A percentile compares a stretch with the other conserved stretches of the same genome.
These are phyloP conservation scores for Mediolabrus comicus DNA, from an alignment of 108 stramenopile genomes.

Conservation along the genomic window DNA sequence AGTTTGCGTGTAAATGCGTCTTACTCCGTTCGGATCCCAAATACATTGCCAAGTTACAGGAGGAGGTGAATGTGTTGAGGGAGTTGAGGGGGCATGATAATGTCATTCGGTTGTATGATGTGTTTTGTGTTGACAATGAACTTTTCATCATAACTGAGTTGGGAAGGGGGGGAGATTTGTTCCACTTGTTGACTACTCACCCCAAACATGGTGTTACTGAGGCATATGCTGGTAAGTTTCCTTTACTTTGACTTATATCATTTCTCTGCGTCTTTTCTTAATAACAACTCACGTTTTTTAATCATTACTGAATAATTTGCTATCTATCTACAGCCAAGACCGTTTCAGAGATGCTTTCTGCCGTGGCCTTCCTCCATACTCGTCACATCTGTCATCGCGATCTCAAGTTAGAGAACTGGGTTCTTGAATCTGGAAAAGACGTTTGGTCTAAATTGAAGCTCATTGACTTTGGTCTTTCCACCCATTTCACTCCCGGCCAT, in stretches of 20 bases:
- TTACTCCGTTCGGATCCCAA: constrained; percentile 87
- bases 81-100: constrained; percentile 76
- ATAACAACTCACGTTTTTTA: neutral
- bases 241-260: neutral
- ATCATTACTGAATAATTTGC: neutral
- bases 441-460: constrained; percentile 40
- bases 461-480: constrained; percentile 70
- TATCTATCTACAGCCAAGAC: constrained; percentile 61
- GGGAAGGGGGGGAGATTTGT: constrained; percentile 88
- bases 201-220: constrained; percentile 93
- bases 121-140: constrained; percentile 55
- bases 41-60: constrained; percentile 91
- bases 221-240: constrained; percentile 81
- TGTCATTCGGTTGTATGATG: constrained; percentile 56
- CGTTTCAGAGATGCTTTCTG: constrained; percentile 80
- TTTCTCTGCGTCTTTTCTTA: neutral
- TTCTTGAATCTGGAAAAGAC: constrained; percentile 4
- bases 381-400: constrained; percentile 63
- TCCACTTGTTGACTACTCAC: constrained; percentile 89
- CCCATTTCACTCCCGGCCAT: constrained; percentile 86
- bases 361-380: constrained; percentile 61
- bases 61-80: constrained; percentile 89
- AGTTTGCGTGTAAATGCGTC: constrained; percentile 93
- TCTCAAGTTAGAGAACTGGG: constrained; percentile 61
- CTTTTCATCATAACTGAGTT: constrained; percentile 83